Conservation (phyloP, 2,329 filamentous ascomycete genomes). For the Ambrosiella xylebori region DNA sequence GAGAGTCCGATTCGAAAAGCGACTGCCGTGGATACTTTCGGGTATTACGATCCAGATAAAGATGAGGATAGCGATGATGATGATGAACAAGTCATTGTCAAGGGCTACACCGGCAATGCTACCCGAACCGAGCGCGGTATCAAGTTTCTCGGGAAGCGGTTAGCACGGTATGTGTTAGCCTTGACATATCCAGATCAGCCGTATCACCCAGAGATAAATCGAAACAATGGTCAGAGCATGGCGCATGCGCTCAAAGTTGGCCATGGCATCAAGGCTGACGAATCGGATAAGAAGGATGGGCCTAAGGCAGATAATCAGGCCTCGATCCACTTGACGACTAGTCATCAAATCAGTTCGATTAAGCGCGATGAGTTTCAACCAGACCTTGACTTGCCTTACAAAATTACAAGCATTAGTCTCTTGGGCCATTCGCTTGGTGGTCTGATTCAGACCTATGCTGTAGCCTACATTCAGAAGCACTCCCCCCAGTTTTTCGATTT, state of each 20-base stretch:
- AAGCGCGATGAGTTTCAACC: constrained; percentile 19
- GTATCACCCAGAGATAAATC: constrained; percentile 46
- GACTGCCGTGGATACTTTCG: not conserved
- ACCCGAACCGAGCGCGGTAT: constrained; percentile 87
- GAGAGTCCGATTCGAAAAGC: constrained; percentile 10
- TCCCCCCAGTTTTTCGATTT: constrained; percentile 76
- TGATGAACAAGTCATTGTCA: constrained; percentile 72
- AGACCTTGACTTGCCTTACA: constrained; percentile 37
- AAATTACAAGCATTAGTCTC: constrained; percentile 88
- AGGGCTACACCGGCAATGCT: constrained; percentile 79
- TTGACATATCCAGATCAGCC: constrained; percentile 92
- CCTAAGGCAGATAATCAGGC: not conserved
- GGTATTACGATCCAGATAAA: constrained; percentile 10
- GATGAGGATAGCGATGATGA: constrained; percentile 36
- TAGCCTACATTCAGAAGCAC: constrained; percentile 93
- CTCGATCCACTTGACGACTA: not conserved
- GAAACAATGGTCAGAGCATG: constrained; percentile 30
- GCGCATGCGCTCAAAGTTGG: constrained; percentile 24
- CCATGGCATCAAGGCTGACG: constrained; percentile 11
- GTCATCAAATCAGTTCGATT: not conserved
- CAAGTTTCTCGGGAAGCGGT: constrained; percentile 86
- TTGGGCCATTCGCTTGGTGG: constrained; percentile 84
- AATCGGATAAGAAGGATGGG: not conserved
- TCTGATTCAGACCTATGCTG: constrained; percentile 78
- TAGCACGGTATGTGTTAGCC: constrained; percentile 76